A percentile compares a stretch with the other conserved stretches of the same genome.
These are phyloP conservation scores for Hirschioporus abietinus DNA, from an alignment of 768 basidiomycete species.

Conservation along the genomic window DNA sequence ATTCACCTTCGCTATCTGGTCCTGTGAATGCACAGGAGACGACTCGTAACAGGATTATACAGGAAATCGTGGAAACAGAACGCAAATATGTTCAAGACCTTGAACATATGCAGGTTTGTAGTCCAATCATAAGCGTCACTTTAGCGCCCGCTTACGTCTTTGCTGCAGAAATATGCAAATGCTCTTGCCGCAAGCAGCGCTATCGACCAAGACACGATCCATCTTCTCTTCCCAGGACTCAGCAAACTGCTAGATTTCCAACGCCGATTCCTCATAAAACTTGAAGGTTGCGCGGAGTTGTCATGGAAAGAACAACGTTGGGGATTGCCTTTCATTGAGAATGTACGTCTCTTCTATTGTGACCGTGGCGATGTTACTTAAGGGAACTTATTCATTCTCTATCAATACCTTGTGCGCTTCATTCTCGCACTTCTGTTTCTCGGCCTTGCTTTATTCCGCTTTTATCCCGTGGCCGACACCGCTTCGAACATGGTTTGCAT, in stretches of 20 bases:
- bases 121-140: not conserved
- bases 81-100: conserved; percentile 95
- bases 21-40: conserved; percentile 56
- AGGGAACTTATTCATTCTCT: conserved; percentile 1
- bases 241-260: conserved; percentile 96
- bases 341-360: conserved; percentile 47
- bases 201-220: conserved; percentile 92
- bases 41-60: conserved; percentile 71
- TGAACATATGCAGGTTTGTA: conserved; percentile 87
- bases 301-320: conserved; percentile 84
- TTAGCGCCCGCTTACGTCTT: conserved; percentile 15
- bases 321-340: conserved; percentile 80
- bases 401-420: conserved; percentile 16
- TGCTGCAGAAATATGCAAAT: conserved; percentile 76
- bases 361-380: not conserved
- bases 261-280: conserved; percentile 83
- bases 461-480: conserved; percentile 6
- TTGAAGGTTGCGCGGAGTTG: conserved; percentile 80
- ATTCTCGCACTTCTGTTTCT: conserved; percentile 11
- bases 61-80: conserved; percentile 92
- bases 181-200: conserved; percentile 76
- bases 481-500: not conserved
- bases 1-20: conserved; percentile 33
- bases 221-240: conserved; percentile 90
- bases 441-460: not conserved